Percentiles rank a stretch among this genome's conserved stretches.
Evolutionary conservation across 371 early-diverging fungal genomes (phyloP).

Genomic region (Mycotypha africana): DNA sequence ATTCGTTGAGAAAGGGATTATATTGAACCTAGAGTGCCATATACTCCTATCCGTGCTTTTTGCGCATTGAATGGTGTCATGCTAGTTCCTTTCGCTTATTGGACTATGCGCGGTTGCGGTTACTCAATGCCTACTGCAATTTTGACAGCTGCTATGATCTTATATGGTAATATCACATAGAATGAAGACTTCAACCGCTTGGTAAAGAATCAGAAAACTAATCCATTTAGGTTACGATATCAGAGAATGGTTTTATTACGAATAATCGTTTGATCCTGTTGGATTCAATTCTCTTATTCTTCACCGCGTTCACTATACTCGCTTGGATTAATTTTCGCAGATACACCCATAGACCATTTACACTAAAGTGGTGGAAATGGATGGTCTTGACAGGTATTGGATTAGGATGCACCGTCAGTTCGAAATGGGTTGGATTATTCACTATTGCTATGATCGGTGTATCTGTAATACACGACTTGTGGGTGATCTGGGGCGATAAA

Average conservation of each 20-base stretch:
- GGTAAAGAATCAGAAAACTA: no score
- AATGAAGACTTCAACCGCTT: no score
- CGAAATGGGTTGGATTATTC: slow-evolving; percentile 91
- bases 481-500: slow-evolving; percentile 71
- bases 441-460: slow-evolving; percentile 80
- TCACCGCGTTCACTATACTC: slow-evolving; percentile 67
- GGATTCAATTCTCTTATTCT: slow-evolving; percentile 86
- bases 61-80: slow-evolving; percentile 32
- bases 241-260: slow-evolving; percentile 85
- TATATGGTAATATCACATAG: slow-evolving; percentile 38
- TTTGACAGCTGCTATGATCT: slow-evolving; percentile 36
- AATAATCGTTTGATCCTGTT: slow-evolving; percentile 89
- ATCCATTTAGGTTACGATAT: not conserved
- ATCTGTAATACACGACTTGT: slow-evolving; percentile 74
- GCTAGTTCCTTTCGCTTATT: slow-evolving; percentile 35
- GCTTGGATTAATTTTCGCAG: slow-evolving; percentile 78
- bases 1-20: slow-evolving; percentile 23
- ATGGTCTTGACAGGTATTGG: slow-evolving; percentile 58
- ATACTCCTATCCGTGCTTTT: slow-evolving; percentile 32
- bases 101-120: slow-evolving; percentile 32
- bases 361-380: slow-evolving; percentile 68
- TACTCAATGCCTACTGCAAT: slow-evolving; percentile 28
- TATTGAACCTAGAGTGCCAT: slow-evolving; percentile 29
- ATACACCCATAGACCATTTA: slow-evolving; percentile 52
- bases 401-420: slow-evolving; percentile 55